Evolutionary conservation across 306 rosid genomes (phyloP), one percentile per base, ranked within the genome.

Genomic region (Echinosophora koreensis): DNA sequence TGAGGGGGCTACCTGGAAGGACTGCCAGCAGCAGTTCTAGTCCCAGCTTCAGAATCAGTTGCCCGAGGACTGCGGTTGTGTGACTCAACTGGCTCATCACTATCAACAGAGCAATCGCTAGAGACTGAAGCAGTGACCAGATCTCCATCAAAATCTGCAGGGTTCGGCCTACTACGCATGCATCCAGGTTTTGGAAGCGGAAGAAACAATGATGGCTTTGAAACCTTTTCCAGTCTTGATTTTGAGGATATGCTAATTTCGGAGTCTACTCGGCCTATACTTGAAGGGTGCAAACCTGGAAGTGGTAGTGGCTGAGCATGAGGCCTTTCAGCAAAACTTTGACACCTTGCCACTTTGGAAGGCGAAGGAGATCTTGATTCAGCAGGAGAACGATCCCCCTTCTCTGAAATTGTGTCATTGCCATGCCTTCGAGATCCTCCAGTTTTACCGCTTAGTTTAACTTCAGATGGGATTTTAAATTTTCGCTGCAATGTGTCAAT

Each of bases 221-320:
- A 88, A 73, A 84, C 80, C 80, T 91, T 88, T 71, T 87, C 91
- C 55, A 73, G 79, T 79, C 84, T 89, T 51, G 92, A 85, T 59
- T 84, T 93, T 35, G 85, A 52, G 74, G 94, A 88, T 76, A 86
- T 83, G 74, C 91, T 84, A 79, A 92, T 87, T 85, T 92, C 94
- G 37, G 99, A 91, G 81, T 96, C 91, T 74, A 93, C 88, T 37
- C 93, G 96, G 62, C 89, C 90, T 50, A 92, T 81, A 86, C 78
- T 82, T 35, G 96, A 84, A 73, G 90, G 94, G 71, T 84, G 89
- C 77, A 69, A 81, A n/a, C 86, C 82, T 69, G 99, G 99, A 83
- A 89, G 98, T 16, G 99, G 99, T 67, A 96, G 97, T 52, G 97
- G 97, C 58, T 92, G 98, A 81, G 98, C 87, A 86, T 49, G 86